phyloP scores from a whole-genome alignment of 2,329 filamentous ascomycete genomes.

The Hymenoscyphus salicellus region DNA sequence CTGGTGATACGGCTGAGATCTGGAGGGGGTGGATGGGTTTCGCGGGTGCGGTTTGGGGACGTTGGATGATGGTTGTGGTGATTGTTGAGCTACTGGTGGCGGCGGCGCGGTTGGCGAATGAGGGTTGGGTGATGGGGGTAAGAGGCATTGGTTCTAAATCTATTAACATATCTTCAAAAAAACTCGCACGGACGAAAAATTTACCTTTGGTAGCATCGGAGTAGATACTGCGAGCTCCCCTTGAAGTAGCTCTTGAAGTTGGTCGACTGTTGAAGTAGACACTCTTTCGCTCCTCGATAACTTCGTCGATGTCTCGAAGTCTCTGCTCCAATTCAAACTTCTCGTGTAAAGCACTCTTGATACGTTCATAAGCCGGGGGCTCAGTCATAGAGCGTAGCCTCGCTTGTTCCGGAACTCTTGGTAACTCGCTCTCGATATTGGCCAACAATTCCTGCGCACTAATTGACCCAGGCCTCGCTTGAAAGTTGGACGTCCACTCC shows the following conservation, averaged over 20 bases:
- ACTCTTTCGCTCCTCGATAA: conserved; percentile 57
- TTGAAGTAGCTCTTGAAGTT: conserved; percentile 28
- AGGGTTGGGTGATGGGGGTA: conserved; percentile 44
- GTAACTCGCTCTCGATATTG: conserved; percentile 27
- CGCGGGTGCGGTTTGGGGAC: conserved; percentile 37
- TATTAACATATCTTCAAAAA: conserved; percentile 12
- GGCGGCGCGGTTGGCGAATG: conserved; percentile 28
- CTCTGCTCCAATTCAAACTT: conserved; percentile 55
- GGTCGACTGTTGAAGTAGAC: conserved; percentile 44
- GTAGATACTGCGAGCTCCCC: conserved; percentile 28
- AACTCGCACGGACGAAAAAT: background rate
- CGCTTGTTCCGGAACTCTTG: conserved; percentile 27
- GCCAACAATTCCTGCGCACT: conserved; percentile 29
- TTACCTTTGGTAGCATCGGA: conserved; percentile 14
- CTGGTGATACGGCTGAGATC: conserved; percentile 34
- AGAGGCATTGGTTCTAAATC: conserved; percentile 54
- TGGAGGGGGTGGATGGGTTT: conserved; percentile 37
- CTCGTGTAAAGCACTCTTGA: conserved; percentile 35
- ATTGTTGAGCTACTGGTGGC: conserved; percentile 29
- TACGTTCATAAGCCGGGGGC: conserved; percentile 32
- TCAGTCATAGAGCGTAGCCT: conserved; percentile 32
- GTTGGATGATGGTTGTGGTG: conserved; percentile 26
- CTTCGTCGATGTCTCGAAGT: conserved; percentile 57
- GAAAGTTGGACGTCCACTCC: conserved; percentile 25
- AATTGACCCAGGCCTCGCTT: conserved; percentile 26